Conservation (phyloP, 2,329 filamentous ascomycete species). For the Lachnellula cervina region DNA sequence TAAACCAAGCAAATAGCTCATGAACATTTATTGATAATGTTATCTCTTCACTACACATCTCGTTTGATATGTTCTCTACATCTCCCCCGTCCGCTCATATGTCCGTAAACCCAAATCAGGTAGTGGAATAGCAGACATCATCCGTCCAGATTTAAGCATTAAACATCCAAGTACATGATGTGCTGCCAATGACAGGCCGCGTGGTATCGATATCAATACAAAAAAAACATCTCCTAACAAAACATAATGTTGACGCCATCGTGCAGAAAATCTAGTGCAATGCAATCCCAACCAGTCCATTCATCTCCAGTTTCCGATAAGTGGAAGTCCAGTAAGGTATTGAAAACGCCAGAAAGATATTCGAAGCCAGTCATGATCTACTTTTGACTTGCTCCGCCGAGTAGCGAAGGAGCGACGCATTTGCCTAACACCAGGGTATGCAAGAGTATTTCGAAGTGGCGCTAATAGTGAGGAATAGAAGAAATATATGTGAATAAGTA, state of each 20-base stretch:
- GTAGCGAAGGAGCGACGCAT: neutral
- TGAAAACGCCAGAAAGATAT: conserved; percentile 2
- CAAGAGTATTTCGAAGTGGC: neutral
- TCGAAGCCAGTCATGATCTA: neutral
- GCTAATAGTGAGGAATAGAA: conserved; percentile 1
- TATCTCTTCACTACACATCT: neutral
- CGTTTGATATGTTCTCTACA: neutral
- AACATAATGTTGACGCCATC: neutral
- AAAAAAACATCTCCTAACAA: neutral
- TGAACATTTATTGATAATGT: neutral
- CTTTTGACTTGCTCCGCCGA: neutral
- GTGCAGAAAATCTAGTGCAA: conserved; percentile 1
- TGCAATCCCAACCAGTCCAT: neutral
- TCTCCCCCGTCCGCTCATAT: neutral
- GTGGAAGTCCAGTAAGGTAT: neutral
- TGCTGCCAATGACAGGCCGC: neutral
- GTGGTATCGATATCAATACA: conserved; percentile 4
- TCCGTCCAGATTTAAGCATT: neutral
- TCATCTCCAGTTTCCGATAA: neutral
- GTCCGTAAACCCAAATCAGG: neutral
- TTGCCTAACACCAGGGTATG: conserved; percentile 3
- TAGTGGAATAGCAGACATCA: neutral
- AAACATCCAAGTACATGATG: neutral
- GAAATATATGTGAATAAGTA: conserved; percentile 1
- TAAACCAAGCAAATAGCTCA: neutral